phyloP scores from a whole-genome alignment of 805 yeast genomes.

The Kluyveromyces siamensis region DNA sequence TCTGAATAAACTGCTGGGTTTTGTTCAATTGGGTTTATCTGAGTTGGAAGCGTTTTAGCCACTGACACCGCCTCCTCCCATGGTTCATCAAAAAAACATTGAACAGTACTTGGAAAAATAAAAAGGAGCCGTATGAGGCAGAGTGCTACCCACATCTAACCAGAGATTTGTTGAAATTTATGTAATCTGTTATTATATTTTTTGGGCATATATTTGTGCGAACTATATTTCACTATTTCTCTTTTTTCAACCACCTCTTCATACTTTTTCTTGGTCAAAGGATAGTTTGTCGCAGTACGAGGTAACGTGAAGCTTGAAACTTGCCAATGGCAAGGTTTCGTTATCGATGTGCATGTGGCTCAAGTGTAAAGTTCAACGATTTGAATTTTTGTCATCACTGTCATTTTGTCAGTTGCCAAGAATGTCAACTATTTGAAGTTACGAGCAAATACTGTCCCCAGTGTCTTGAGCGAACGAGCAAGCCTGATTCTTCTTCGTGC shows the following conservation, averaged over 20 bases:
- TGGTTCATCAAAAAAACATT: neutral
- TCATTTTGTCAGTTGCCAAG: slow-evolving; percentile 5
- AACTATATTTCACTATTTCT: too few relatives aligned
- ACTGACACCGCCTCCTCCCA: neutral
- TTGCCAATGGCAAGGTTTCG: neutral
- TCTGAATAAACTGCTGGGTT: slow-evolving; percentile 2
- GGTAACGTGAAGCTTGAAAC: neutral
- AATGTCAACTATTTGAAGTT: slow-evolving; percentile 6
- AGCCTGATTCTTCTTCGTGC: slow-evolving; percentile 1
- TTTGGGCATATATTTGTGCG: too few relatives aligned
- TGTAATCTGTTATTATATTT: too few relatives aligned
- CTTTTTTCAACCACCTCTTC: too few relatives aligned
- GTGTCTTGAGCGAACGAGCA: neutral
- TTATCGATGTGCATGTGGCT: neutral
- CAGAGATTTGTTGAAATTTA: neutral
- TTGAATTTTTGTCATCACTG: slow-evolving; percentile 5
- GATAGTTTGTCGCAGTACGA: too few relatives aligned
- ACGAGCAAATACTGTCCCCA: slow-evolving; percentile 7
- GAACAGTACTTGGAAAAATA: neutral
- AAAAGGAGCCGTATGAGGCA: neutral
- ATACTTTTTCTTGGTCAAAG: neutral
- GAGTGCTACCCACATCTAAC: neutral
- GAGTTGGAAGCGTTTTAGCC: neutral
- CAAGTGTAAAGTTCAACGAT: neutral
- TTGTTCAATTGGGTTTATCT: neutral